Conservation (phyloP, 345 rosid genomes). For the Eucalyptus decipiens region DNA sequence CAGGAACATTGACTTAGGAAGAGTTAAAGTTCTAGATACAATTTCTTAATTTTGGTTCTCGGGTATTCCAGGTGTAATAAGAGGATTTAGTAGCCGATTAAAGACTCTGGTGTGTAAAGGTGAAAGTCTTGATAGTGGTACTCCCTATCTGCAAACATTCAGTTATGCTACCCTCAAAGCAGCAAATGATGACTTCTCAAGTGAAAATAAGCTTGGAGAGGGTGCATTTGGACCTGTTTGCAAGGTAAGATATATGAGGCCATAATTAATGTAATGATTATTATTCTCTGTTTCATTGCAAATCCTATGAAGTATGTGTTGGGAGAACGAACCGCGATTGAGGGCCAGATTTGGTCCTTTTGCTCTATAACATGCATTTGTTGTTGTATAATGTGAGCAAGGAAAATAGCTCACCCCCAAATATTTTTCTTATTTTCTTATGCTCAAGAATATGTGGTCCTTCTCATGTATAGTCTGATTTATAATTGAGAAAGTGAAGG, state of each 20-base stretch:
- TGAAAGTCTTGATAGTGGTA: not conserved
- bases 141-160: constrained; percentile 3
- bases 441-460: too few relatives aligned
- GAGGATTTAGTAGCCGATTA: not conserved
- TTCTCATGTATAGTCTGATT: too few relatives aligned
- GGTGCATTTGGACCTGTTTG: constrained; percentile 41
- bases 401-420: not conserved
- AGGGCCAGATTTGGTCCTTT: too few relatives aligned
- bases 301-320: too few relatives aligned
- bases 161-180: constrained; percentile 3
- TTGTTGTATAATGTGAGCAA: not conserved
- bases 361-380: not conserved
- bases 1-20: too few relatives aligned
- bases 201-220: constrained; percentile 21
- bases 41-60: too few relatives aligned
- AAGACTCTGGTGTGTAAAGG: not conserved
- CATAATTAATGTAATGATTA: not conserved
- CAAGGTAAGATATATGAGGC: not conserved
- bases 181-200: constrained; percentile 22
- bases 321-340: too few relatives aligned
- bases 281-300: too few relatives aligned
- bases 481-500: too few relatives aligned
- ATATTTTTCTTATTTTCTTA: too few relatives aligned
- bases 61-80: too few relatives aligned
- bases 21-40: too few relatives aligned